These are phyloP conservation scores for Mucor velutinosus DNA, from an alignment of 371 early-diverging fungal species.

Conservation along the genomic window DNA sequence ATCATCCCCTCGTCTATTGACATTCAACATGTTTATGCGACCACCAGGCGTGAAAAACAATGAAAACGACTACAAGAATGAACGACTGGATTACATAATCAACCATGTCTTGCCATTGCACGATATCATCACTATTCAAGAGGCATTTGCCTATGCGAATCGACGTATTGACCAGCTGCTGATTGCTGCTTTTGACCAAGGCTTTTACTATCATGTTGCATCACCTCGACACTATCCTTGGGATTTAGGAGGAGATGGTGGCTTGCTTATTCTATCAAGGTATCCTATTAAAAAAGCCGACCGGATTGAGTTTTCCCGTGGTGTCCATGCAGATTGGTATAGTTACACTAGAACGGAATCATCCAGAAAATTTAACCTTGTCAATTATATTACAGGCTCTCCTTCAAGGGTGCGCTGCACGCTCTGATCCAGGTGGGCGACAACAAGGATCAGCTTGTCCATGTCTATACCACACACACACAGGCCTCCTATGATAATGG, in stretches of 20 bases:
- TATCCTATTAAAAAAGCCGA: slow-evolving; percentile 67
- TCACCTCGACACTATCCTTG: slow-evolving; percentile 62
- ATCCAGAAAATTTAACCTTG: not conserved
- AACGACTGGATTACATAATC: slow-evolving; percentile 68
- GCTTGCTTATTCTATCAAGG: slow-evolving; percentile 73
- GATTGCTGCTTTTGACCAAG: slow-evolving; percentile 62
- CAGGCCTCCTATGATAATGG: slow-evolving; percentile 70
- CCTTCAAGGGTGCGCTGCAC: slow-evolving; percentile 80
- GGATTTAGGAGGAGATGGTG: slow-evolving; percentile 77
- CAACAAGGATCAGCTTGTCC: slow-evolving; percentile 46
- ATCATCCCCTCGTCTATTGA: slow-evolving; percentile 62
- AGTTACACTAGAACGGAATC: not conserved
- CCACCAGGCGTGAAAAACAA: slow-evolving; percentile 82
- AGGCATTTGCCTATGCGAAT: slow-evolving; percentile 78
- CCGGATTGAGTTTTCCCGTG: slow-evolving; percentile 64
- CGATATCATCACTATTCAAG: slow-evolving; percentile 83
- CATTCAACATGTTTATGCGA: slow-evolving; percentile 84
- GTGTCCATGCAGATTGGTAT: slow-evolving; percentile 73
- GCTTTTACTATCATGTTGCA: slow-evolving; percentile 62
- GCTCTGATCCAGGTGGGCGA: slow-evolving; percentile 59
- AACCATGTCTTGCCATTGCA: slow-evolving; percentile 62
- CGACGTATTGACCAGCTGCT: slow-evolving; percentile 58
- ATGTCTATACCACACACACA: slow-evolving; percentile 83
- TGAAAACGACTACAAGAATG: slow-evolving; percentile 75
- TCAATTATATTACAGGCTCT: slow-evolving; percentile 45